Evolutionary conservation across 208 protist species (phyloP), one percentile per base, ranked within the genome.

Genomic region (Wallacemonas sp.): DNA sequence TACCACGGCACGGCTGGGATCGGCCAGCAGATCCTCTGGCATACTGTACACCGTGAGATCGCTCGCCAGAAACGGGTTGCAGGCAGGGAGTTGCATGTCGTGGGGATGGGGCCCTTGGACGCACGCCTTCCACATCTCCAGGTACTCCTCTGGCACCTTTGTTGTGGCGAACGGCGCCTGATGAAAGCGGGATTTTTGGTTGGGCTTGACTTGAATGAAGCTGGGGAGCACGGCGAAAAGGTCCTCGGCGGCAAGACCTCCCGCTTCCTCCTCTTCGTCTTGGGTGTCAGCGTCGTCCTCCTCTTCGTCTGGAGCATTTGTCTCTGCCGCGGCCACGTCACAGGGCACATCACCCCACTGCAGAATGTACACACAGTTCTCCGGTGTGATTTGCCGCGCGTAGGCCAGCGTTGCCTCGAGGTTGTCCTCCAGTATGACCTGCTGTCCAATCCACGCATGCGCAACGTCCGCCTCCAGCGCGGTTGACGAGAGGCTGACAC

Each of bases 1-100:
- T 38, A 24, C 19, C 26, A 81, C 46, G 24, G 77, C 59, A 22
- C 17, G 11, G 45, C 22, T 51, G 15, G 72, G 44, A 15, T 15
- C 70, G 15, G 55, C 39, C 17, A 72, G 19, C 36, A 0, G 22
- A 12, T 45, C 30, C 36, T 69, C 51, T 26, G 63, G 65, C 38
- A 34, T 34, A 21, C 34, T 68, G 65, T 76, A 75, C 15, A 90
- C 21, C 5, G 75, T 87, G 53, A 94, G 86, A 54, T 91, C 85
- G 6, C 77, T 88, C 19, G 85, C 55, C n/a, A 94, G 58, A 61
- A 84, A 94, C 4, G 82, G 88, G 53, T 94, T 94, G 30, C 21
- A 11, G 11, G 77, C 24, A 15, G 84, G 84, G 6, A 87, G 60
- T 9, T 42, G 68, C 6, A 90, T 69, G 24, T 56, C 71, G 5